Evolutionary conservation across 768 basidiomycete species (phyloP).

Genomic region (Asterophora parasitica): DNA sequence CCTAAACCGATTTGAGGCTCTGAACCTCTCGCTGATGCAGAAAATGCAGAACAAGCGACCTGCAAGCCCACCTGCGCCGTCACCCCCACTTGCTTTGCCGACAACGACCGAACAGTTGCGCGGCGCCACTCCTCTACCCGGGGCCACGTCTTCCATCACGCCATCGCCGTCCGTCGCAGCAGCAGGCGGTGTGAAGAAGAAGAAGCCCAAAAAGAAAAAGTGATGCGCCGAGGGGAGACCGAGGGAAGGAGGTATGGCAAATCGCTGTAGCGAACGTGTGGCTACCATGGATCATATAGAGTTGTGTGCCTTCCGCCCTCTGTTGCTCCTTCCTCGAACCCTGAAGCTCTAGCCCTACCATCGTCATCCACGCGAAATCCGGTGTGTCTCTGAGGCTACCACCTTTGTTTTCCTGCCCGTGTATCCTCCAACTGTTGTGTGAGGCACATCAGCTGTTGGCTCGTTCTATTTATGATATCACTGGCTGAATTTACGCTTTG

Average conservation of each 20-base stretch:
- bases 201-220: constrained; percentile 81
- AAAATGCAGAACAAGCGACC: constrained; percentile 73
- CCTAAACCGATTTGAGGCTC: constrained; percentile 92
- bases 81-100: constrained; percentile 18
- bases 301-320: constrained; percentile 11
- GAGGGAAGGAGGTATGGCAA: background rate
- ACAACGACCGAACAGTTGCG: constrained; percentile 18
- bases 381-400: background rate
- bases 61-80: constrained; percentile 25
- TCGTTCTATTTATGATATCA: background rate
- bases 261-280: background rate
- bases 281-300: background rate
- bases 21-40: constrained; percentile 82
- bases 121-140: constrained; percentile 23
- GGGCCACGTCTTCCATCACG: constrained; percentile 28
- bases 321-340: constrained; percentile 2
- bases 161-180: constrained; percentile 31
- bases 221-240: constrained; percentile 15
- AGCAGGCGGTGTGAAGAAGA: constrained; percentile 69
- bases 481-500: too few species aligned
- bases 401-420: background rate
- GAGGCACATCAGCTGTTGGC: too few species aligned
- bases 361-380: constrained; percentile 4
- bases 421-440: background rate
- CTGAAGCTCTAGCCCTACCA: constrained; percentile 3